Base-by-base conservation (phyloP, 176 grass and related monocot genomes). In the Oropetium thomaeum region DNA sequence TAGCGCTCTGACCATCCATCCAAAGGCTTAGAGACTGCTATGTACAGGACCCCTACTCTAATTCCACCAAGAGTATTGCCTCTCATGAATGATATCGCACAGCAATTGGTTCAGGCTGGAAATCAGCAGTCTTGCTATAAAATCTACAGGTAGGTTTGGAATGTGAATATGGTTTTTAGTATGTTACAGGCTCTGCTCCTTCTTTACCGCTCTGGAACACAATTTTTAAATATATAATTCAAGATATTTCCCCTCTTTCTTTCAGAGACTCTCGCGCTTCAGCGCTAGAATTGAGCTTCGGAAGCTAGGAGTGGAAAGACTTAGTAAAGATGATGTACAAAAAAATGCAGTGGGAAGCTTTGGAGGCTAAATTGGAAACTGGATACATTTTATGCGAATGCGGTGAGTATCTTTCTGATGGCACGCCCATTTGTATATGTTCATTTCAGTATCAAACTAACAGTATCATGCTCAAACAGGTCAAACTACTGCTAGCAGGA, bases 301-400 rank as follows among this genome's bases (percentile, higher is more conserved):
- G 37, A 98, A 93, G 20, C 69, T 98, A 48, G 96, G 96, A 58
- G 91, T 95, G 30, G 91, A 98, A 80, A 92, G 63, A 7, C 89
- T 98, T 65, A 86, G 52, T 69, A 94, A 91, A 92, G 96, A 98
- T 79, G 96, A 95, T 82, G 96, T 98, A 44, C 96, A 99, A 71
- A 94, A n/a, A 86, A 73, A 90, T 99, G 89, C 91, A 91, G 42
- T 99, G 96, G 91, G 96, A 98, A 43, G 83, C 91, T 69, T 72
- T 98, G 47, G 87, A 99, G 87, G 92, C 91, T 69, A 99, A 84
- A 99, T 99, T 89, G 88, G 86, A 64, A 92, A 95, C 54, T 99
- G 96, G 96, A 95, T 90, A 62, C 96, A 95, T 23, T 89, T 89
- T 70, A 99, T 95, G 96, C 86, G 84, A 69, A 99, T 73, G 82